Percentiles rank a stretch among this genome's conserved stretches.
These are phyloP conservation scores for Fusarium ambrosium DNA, from an alignment of 2,329 filamentous ascomycete genomes.

Conservation along the genomic window DNA sequence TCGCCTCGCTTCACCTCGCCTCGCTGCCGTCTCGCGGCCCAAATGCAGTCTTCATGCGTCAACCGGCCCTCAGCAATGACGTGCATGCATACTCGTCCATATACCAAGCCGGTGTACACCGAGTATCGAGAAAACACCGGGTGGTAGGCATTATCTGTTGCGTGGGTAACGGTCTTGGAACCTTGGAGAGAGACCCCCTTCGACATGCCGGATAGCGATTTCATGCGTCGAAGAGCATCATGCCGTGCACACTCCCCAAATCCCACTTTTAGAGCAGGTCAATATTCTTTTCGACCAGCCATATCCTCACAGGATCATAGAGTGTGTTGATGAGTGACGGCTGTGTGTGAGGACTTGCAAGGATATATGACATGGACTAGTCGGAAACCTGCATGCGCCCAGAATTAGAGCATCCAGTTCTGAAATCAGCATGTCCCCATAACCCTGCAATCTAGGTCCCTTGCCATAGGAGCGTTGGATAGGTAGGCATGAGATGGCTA, in stretches of 20 bases:
- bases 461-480: background rate
- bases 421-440: slow-evolving; percentile 10
- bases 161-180: background rate
- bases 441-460: slow-evolving; percentile 21
- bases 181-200: slow-evolving; percentile 9
- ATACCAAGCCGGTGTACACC: slow-evolving; percentile 18
- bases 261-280: background rate
- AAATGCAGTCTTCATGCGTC: slow-evolving; percentile 27
- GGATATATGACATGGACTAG: slow-evolving; percentile 23
- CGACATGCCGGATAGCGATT: slow-evolving; percentile 1
- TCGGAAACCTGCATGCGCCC: slow-evolving; percentile 31
- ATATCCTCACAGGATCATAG: background rate
- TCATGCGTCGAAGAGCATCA: background rate
- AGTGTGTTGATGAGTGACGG: slow-evolving; percentile 3
- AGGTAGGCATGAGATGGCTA: background rate
- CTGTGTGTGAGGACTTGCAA: slow-evolving; percentile 13
- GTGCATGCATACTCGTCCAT: slow-evolving; percentile 24
- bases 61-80: slow-evolving; percentile 28
- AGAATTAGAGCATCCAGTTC: slow-evolving; percentile 5
- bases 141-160: background rate
- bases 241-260: background rate
- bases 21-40: slow-evolving; percentile 23
- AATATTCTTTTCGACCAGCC: background rate
- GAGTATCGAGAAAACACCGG: slow-evolving; percentile 12
- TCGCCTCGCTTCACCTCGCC: slow-evolving; percentile 1